Conservation (phyloP, 2,329 filamentous ascomycete species). For the Neonectria hederae region DNA sequence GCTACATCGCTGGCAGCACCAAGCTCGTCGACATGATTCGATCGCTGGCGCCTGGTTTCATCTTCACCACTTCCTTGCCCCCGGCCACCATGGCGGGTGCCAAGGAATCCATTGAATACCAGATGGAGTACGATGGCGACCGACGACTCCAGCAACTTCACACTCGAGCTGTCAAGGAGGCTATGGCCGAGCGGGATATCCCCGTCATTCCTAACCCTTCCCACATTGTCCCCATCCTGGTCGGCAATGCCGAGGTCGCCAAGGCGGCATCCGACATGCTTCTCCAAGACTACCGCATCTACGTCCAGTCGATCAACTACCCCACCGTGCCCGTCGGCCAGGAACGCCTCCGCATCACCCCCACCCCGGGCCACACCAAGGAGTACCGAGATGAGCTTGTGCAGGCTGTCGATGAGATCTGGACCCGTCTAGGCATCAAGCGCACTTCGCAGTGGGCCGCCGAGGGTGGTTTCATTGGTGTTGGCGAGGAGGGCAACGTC, state of each 20-base stretch:
- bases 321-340: slow-evolving; percentile 98
- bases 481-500: slow-evolving; percentile 75
- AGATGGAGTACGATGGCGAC: slow-evolving; percentile 85
- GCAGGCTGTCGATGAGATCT: slow-evolving; percentile 84
- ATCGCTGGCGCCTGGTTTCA: slow-evolving; percentile 95
- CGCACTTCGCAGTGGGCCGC: slow-evolving; percentile 92
- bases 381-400: slow-evolving; percentile 88
- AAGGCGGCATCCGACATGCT: slow-evolving; percentile 94
- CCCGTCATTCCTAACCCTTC: slow-evolving; percentile 98
- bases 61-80: slow-evolving; percentile 97
- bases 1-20: slow-evolving; percentile 92
- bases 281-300: slow-evolving; percentile 89
- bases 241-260: slow-evolving; percentile 92
- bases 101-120: slow-evolving; percentile 90
- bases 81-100: slow-evolving; percentile 98
- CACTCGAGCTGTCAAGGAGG: slow-evolving; percentile 92
- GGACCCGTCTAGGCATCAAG: slow-evolving; percentile 88
- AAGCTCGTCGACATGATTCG: slow-evolving; percentile 92
- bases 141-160: slow-evolving; percentile 94
- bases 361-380: slow-evolving; percentile 89
- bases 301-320: slow-evolving; percentile 99
- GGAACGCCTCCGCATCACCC: slow-evolving; percentile 94
- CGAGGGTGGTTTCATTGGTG: slow-evolving; percentile 92
- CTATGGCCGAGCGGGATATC: slow-evolving; percentile 81
- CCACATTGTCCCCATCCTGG: slow-evolving; percentile 93